Conservation (phyloP, 805 yeast species). For the Pichia manshurica region DNA sequence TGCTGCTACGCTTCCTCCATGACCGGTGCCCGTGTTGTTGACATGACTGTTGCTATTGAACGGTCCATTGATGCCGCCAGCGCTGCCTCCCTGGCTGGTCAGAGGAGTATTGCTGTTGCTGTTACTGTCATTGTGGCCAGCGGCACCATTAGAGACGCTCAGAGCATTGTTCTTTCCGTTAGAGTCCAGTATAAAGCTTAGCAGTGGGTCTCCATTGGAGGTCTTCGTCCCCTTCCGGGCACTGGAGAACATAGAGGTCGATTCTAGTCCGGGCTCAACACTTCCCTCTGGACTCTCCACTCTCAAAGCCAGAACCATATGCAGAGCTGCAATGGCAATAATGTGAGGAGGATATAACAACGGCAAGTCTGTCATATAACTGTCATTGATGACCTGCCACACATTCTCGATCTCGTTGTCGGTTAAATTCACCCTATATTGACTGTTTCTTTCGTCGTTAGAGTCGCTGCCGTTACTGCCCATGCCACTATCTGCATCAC, state of each 20-base stretch:
- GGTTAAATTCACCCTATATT: slow-evolving; percentile 30
- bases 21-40: too few relatives aligned
- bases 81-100: too few relatives aligned
- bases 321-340: slow-evolving; percentile 75
- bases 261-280: background rate
- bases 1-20: too few relatives aligned
- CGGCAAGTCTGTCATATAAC: slow-evolving; percentile 82
- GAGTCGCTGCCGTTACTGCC: background rate
- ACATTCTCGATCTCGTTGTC: slow-evolving; percentile 73
- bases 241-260: background rate
- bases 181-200: background rate
- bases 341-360: slow-evolving; percentile 84
- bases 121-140: background rate
- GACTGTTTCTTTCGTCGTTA: background rate
- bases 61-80: too few relatives aligned
- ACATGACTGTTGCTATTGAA: too few relatives aligned
- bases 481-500: background rate
- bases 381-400: slow-evolving; percentile 88
- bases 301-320: slow-evolving; percentile 43
- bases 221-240: background rate
- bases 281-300: background rate
- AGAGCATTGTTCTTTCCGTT: background rate
- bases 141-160: background rate
- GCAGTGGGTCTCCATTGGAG: background rate
- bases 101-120: background rate